Evolutionary conservation across 1,284 basidiomycete species (phyloP), one percentile per base, ranked within the genome.

Genomic region (Lentinus polychrous): DNA sequence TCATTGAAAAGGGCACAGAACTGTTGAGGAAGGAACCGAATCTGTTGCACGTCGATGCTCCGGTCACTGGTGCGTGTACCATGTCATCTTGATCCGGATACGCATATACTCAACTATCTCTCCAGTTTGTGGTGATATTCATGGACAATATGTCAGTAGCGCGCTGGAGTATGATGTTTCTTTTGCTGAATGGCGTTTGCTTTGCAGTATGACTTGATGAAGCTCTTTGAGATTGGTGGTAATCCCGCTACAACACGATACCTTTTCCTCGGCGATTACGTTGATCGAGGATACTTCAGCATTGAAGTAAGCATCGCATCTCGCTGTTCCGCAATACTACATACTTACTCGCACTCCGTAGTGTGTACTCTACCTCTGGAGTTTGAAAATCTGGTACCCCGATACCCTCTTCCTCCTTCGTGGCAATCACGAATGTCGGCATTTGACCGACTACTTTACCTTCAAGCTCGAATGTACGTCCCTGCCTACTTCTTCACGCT

Each of bases 391-490:
- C 53, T 91, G 90, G 79, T 91, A 90, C 63, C 95, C 95, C 17
- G 82, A 85, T 56, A 90, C 88, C 53, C 78, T 98, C 46, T 86
- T 89, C 64, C 79, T 99, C 47, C 78, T 99, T 18, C 86, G 95
- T 43, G 95, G 95, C 18, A 99, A 99, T 68, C 95, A 99, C 70
- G 95, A 99, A 75, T 99, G 95, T 63, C 82, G 87, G 40, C 94
- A 96, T 69, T 74, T 97, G 51, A 97, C 94, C 8, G 93, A 95
- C 68, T 96, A 95, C 68, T 96, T 97, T 64, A 96, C 94, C 22
- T 97, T 96, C 76, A 94, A 93, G 71, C 84, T 91, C 49, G 94
- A 94, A 70, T 94, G 90, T 88, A 59, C 61, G 84, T 70, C 24
- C 14, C 14, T 6, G 12, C n/a, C 27, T 27, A 27, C n/a, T 27